phyloP scores from a whole-genome alignment of 495 filamentous ascomycete species.

The Saxophila tyrrhenica region DNA sequence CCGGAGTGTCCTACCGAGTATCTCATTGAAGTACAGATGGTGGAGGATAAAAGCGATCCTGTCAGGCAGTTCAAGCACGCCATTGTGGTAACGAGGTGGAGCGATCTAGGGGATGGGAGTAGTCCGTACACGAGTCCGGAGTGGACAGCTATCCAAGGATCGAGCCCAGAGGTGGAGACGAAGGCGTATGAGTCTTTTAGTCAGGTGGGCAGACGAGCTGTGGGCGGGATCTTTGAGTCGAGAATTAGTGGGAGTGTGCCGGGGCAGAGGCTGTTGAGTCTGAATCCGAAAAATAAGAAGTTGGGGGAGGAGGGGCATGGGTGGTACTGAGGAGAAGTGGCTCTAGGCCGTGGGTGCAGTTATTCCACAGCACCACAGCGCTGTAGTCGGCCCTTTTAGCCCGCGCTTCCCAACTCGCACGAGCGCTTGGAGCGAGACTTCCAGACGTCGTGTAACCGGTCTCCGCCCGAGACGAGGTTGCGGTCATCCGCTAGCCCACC shows the following conservation, averaged over 20 bases:
- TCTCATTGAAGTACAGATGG: conserved; percentile 44
- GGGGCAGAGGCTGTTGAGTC: conserved; percentile 42
- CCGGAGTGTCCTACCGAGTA: conserved; percentile 52
- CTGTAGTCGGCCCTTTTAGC: too few species aligned
- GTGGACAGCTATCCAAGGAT: conserved; percentile 42
- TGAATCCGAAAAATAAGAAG: conserved; percentile 42
- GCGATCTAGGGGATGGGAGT: conserved; percentile 44
- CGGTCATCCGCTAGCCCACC: background rate
- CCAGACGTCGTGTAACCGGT: background rate
- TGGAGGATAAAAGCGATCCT: conserved; percentile 35
- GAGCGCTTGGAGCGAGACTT: too few species aligned
- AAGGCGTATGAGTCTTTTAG: conserved; percentile 42
- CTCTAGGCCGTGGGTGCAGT: background rate
- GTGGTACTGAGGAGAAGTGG: conserved; percentile 47
- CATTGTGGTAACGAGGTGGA: conserved; percentile 50
- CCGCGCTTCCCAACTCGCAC: too few species aligned
- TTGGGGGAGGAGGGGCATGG: conserved; percentile 35
- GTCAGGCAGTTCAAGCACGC: conserved; percentile 41
- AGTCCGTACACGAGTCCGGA: conserved; percentile 31
- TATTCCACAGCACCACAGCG: too few species aligned
- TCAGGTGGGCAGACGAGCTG: conserved; percentile 38
- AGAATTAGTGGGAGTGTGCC: conserved; percentile 43
- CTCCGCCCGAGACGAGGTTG: background rate
- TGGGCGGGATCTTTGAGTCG: conserved; percentile 47
- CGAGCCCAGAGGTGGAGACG: background rate